A percentile compares a stretch with the other conserved stretches of the same genome.
These are phyloP conservation scores for Kurtzmaniella quercitrusa DNA, from an alignment of 1,139 yeast genomes.

Conservation along the genomic window DNA sequence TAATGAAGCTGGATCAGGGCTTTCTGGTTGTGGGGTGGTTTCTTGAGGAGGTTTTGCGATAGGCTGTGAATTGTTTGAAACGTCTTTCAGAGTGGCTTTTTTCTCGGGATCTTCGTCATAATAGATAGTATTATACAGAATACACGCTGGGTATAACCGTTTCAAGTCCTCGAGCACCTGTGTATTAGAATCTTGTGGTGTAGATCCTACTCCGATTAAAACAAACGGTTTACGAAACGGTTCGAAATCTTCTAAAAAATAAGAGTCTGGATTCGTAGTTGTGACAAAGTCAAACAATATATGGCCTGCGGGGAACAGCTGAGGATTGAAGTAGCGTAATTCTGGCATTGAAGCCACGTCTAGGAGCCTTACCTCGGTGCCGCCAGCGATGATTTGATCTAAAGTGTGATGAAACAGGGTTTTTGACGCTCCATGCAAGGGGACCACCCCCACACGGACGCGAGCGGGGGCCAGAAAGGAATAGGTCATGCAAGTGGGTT, in stretches of 20 bases:
- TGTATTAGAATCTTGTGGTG: conserved; percentile 11
- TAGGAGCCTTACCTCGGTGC: conserved; percentile 60
- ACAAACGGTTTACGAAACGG: conserved; percentile 77
- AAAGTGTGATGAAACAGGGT: conserved; percentile 47
- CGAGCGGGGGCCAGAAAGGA: conserved; percentile 52
- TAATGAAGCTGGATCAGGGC: too few species aligned
- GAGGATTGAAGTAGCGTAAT: conserved; percentile 69
- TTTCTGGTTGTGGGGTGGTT: too few species aligned
- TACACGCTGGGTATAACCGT: neutral
- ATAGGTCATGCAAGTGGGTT: conserved; percentile 8
- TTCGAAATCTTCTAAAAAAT: conserved; percentile 81
- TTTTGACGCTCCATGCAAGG: conserved; percentile 53
- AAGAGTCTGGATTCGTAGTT: conserved; percentile 51
- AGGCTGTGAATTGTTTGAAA: too few species aligned
- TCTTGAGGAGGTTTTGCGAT: too few species aligned
- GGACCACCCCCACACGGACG: conserved; percentile 67
- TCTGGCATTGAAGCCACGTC: conserved; percentile 65
- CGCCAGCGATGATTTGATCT: conserved; percentile 42
- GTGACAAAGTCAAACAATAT: conserved; percentile 55
- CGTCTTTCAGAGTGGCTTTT: too few species aligned
- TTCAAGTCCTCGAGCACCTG: conserved; percentile 34
- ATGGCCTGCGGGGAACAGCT: conserved; percentile 75
- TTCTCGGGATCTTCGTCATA: neutral
- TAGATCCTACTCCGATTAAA: conserved; percentile 56
- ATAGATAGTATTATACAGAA: neutral